Conservation (phyloP, 2,329 filamentous ascomycete species). For the Monosporascus sp. region DNA sequence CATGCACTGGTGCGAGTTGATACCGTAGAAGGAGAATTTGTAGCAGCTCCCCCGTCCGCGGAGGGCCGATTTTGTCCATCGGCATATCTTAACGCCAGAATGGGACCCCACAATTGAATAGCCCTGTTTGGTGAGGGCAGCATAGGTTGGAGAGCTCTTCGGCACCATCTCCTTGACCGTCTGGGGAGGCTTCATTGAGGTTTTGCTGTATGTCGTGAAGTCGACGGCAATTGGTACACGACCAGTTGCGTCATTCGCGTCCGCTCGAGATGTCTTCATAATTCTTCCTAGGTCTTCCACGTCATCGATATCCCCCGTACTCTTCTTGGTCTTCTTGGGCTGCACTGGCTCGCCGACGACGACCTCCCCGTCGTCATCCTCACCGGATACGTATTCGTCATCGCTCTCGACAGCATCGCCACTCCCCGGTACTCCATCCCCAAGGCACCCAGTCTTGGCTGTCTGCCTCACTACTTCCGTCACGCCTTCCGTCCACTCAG, state of each 20-base stretch:
- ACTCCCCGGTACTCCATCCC: conserved; percentile 68
- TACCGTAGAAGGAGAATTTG: conserved; percentile 97
- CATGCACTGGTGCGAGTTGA: conserved; percentile 96
- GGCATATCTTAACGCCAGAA: conserved; percentile 94
- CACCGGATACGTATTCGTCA: conserved; percentile 61
- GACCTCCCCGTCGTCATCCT: conserved; percentile 51
- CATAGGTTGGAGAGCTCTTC: conserved; percentile 80
- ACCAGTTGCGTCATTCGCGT: conserved; percentile 23
- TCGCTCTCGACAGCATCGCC: conserved; percentile 83
- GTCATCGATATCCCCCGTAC: conserved; percentile 58
- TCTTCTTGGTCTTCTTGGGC: conserved; percentile 35
- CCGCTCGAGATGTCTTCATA: conserved; percentile 43
- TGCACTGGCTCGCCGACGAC: conserved; percentile 44
- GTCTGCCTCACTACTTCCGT: conserved; percentile 63
- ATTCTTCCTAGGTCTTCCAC: conserved; percentile 77
- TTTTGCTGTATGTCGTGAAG: conserved; percentile 69
- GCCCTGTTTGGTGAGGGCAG: conserved; percentile 88
- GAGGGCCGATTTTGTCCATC: conserved; percentile 96
- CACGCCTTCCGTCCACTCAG: conserved; percentile 75
- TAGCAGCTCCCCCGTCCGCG: conserved; percentile 93
- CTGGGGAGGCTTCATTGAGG: conserved; percentile 40
- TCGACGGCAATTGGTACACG: conserved; percentile 67
- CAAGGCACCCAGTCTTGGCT: conserved; percentile 54
- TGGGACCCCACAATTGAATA: conserved; percentile 94
- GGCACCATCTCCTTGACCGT: conserved; percentile 89